These are phyloP conservation scores for Brassica incana DNA, from an alignment of 345 rosid genomes.

Conservation along the genomic window DNA sequence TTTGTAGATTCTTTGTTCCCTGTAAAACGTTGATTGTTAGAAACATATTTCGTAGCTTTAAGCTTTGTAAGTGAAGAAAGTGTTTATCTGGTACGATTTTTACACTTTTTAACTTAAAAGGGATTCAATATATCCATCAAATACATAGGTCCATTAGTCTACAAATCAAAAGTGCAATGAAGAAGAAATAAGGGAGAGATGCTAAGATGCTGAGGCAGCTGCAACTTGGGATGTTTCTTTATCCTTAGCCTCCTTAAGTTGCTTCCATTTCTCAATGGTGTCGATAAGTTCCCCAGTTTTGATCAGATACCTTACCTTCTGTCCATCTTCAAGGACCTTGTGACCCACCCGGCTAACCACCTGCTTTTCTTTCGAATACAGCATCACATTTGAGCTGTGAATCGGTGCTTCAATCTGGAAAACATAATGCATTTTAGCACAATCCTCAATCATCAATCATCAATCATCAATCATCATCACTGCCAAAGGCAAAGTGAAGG, in stretches of 20 bases:
- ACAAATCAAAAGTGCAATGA: not conserved
- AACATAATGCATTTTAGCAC: not conserved
- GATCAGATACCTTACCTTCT: conserved; percentile 65
- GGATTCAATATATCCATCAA: conserved; percentile 12
- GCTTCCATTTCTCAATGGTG: conserved; percentile 69
- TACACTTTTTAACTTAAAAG: too few relatives aligned
- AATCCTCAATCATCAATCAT: not conserved
- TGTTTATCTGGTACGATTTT: not conserved
- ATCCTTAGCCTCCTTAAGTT: conserved; percentile 61
- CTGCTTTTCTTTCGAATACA: conserved; percentile 77
- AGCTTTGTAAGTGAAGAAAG: not conserved
- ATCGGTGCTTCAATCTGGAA: conserved; percentile 90
- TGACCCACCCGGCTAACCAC: conserved; percentile 85
- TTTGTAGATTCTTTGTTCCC: too few relatives aligned
- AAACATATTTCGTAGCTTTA: too few relatives aligned
- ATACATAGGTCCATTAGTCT: too few relatives aligned
- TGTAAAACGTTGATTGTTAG: too few relatives aligned
- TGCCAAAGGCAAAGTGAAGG: not conserved
- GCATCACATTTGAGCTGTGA: conserved; percentile 96
- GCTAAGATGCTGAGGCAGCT: conserved; percentile 26
- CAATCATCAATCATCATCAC: not conserved
- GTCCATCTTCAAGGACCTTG: conserved; percentile 69
- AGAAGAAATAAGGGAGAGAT: not conserved
- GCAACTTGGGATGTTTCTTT: conserved; percentile 61
- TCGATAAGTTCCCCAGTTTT: conserved; percentile 91